phyloP scores from a whole-genome alignment of 2,329 filamentous ascomycete genomes.

The Pezicula carpinea region DNA sequence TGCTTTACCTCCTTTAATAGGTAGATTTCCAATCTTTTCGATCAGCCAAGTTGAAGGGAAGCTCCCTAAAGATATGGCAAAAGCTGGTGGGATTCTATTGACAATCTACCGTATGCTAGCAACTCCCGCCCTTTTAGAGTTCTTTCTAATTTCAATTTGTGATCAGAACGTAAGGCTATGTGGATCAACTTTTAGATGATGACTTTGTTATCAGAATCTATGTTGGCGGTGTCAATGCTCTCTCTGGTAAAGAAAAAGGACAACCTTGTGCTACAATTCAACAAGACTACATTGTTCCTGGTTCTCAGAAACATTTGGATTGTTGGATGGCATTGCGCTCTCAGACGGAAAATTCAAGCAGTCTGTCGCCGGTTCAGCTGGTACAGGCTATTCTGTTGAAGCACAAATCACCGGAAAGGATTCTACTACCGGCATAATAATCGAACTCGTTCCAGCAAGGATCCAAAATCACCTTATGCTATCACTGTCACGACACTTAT shows the following conservation, averaged over 20 bases:
- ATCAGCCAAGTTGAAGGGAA: slow-evolving; percentile 27
- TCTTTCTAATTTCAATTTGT: neutral
- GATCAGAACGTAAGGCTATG: slow-evolving; percentile 35
- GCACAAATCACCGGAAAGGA: slow-evolving; percentile 37
- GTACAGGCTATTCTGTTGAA: slow-evolving; percentile 37
- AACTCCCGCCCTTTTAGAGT: slow-evolving; percentile 1
- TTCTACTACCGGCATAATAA: slow-evolving; percentile 32
- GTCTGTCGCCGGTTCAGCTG: slow-evolving; percentile 37
- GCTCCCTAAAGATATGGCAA: slow-evolving; percentile 30
- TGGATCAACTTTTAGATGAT: slow-evolving; percentile 33
- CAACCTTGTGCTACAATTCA: slow-evolving; percentile 20
- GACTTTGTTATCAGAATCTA: slow-evolving; percentile 35
- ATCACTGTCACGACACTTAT: slow-evolving; percentile 97
- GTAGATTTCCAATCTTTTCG: slow-evolving; percentile 35
- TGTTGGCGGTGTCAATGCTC: slow-evolving; percentile 36
- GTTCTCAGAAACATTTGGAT: slow-evolving; percentile 36
- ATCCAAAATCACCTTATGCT: slow-evolving; percentile 1
- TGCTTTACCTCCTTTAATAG: slow-evolving; percentile 34
- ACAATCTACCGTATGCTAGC: slow-evolving; percentile 35
- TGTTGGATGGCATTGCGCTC: slow-evolving; percentile 38
- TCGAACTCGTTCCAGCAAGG: slow-evolving; percentile 32
- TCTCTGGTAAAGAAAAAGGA: slow-evolving; percentile 29
- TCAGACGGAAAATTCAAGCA: slow-evolving; percentile 33
- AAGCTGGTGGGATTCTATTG: slow-evolving; percentile 40
- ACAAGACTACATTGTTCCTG: slow-evolving; percentile 40